These are phyloP conservation scores for Pelargonium cotyledonis DNA, from an alignment of 441 rosid genomes.

Conservation along the genomic window DNA sequence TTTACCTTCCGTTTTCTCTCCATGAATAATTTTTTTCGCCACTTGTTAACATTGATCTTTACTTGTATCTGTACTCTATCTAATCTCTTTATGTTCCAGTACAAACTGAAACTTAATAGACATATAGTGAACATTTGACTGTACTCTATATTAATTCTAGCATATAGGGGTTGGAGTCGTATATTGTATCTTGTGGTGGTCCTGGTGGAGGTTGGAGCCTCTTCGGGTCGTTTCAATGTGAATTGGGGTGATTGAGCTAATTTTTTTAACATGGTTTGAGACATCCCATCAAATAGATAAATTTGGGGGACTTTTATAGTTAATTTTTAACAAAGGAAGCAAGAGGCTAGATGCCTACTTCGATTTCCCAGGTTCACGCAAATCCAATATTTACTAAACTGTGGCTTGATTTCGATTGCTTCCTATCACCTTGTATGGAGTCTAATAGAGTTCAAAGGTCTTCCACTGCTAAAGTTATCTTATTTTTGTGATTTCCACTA, in stretches of 20 bases:
- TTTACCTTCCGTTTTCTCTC: background rate
- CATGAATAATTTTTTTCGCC: background rate
- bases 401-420: slow-evolving; percentile 1
- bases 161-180: background rate
- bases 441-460: background rate
- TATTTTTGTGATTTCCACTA: slow-evolving; percentile 14
- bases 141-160: background rate
- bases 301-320: background rate
- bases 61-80: background rate
- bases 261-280: background rate
- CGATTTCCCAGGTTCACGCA: background rate
- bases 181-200: background rate
- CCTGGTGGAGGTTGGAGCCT: background rate
- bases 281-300: background rate
- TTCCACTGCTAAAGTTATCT: background rate
- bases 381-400: background rate
- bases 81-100: background rate
- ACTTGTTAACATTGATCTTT: background rate
- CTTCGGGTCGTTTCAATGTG: background rate
- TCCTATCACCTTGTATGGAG: background rate
- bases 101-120: background rate
- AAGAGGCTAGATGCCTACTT: slow-evolving; percentile 3
- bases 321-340: background rate
- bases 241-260: background rate
- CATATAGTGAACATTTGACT: background rate